These are phyloP conservation scores for Nannizziopsis barbatae DNA, from an alignment of 2,329 filamentous ascomycete genomes.

Conservation along the genomic window DNA sequence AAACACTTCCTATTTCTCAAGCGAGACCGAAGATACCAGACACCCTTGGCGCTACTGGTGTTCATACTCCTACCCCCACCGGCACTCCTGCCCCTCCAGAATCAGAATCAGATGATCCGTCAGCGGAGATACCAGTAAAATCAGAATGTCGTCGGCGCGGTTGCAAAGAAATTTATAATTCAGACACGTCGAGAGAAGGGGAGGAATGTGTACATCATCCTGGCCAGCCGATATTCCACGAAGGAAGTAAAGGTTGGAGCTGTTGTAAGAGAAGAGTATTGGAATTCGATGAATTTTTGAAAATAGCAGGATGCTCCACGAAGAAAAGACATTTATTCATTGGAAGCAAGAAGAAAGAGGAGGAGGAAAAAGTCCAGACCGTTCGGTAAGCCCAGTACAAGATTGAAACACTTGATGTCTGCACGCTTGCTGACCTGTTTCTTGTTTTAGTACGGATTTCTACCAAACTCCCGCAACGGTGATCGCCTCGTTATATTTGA, in stretches of 20 bases:
- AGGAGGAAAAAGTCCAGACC: constrained; percentile 66
- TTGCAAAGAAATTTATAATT: constrained; percentile 56
- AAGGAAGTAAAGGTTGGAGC: constrained; percentile 94
- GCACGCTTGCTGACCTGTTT: constrained; percentile 5
- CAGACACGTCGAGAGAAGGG: constrained; percentile 48
- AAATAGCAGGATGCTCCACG: constrained; percentile 79
- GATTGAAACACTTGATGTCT: background rate
- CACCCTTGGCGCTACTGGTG: constrained; percentile 23
- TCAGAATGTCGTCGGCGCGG: constrained; percentile 65
- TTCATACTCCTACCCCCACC: constrained; percentile 27
- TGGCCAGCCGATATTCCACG: constrained; percentile 85
- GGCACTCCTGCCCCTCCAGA: constrained; percentile 51
- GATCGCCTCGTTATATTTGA: constrained; percentile 86
- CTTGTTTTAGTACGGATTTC: constrained; percentile 59
- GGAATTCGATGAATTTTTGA: constrained; percentile 97
- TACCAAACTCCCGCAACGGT: constrained; percentile 82
- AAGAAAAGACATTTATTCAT: constrained; percentile 77
- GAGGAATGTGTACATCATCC: constrained; percentile 85
- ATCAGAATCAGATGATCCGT: constrained; percentile 77
- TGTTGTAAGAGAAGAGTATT: constrained; percentile 93
- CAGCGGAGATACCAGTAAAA: constrained; percentile 59
- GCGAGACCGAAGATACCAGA: constrained; percentile 19
- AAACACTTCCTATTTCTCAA: constrained; percentile 18
- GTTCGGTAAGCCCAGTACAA: constrained; percentile 50
- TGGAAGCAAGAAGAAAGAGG: constrained; percentile 56